These are phyloP conservation scores for Taphrina populina DNA, from an alignment of 1,139 yeast species.

Conservation along the genomic window DNA sequence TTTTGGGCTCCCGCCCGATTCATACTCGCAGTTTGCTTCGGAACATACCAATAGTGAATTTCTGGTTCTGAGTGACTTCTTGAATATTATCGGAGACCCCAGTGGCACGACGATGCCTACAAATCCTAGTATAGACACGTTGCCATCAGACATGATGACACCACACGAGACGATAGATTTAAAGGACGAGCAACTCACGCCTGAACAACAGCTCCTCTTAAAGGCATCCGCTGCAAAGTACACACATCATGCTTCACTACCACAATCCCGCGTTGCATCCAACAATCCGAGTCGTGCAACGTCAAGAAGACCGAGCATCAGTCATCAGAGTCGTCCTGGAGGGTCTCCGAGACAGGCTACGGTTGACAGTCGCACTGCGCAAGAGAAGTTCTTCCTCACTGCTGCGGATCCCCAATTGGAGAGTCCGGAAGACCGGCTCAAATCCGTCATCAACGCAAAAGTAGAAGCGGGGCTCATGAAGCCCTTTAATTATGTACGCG, in stretches of 20 bases:
- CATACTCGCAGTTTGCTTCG: constrained; percentile 29
- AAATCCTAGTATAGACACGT: constrained; percentile 9
- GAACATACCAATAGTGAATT: constrained; percentile 53
- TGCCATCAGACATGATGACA: too few species aligned
- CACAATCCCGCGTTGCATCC: constrained; percentile 16
- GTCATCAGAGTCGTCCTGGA: too few species aligned
- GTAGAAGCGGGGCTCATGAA: constrained; percentile 88
- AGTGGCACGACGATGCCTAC: constrained; percentile 29
- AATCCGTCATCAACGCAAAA: constrained; percentile 94
- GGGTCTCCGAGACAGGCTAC: not conserved
- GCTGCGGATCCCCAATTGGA: constrained; percentile 93
- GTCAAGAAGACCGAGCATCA: constrained; percentile 11
- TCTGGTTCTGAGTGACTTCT: constrained; percentile 81
- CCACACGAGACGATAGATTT: too few species aligned
- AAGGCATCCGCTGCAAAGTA: constrained; percentile 12
- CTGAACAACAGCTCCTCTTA: constrained; percentile 10
- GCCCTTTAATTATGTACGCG: constrained; percentile 92
- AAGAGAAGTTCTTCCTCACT: constrained; percentile 89
- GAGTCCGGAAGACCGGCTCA: constrained; percentile 89
- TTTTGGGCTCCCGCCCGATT: constrained; percentile 25
- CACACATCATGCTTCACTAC: constrained; percentile 10
- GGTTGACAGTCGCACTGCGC: constrained; percentile 47
- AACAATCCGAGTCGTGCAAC: constrained; percentile 8
- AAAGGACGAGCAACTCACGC: constrained; percentile 5
- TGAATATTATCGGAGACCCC: constrained; percentile 88